A percentile compares a stretch with the other conserved stretches of the same genome.
Evolutionary conservation across 768 basidiomycete genomes (phyloP).

Genomic region (Amanita jacksonii): DNA sequence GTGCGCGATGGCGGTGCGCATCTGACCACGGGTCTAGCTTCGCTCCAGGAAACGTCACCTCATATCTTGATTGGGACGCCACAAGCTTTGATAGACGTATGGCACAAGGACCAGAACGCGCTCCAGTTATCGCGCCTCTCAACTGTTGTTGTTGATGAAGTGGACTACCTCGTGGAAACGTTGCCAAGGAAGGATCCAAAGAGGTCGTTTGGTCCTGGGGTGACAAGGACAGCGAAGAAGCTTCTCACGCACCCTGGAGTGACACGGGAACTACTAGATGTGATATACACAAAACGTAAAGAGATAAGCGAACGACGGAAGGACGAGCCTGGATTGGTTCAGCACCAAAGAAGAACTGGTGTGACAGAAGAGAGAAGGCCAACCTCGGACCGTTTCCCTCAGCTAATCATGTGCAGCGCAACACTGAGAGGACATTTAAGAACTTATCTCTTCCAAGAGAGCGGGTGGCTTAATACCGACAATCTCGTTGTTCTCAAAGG

Average conservation of each 20-base stretch:
- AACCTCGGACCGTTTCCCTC: constrained; percentile 27
- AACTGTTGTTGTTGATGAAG: constrained; percentile 66
- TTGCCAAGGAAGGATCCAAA: constrained; percentile 31
- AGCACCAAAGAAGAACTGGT: constrained; percentile 4
- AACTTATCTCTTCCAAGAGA: constrained; percentile 43
- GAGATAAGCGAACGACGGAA: constrained; percentile 17
- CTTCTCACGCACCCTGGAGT: constrained; percentile 45
- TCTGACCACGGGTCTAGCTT: constrained; percentile 28
- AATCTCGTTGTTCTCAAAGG: constrained; percentile 32
- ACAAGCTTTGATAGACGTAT: constrained; percentile 52
- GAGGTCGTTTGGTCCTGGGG: constrained; percentile 27
- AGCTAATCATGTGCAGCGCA: constrained; percentile 62
- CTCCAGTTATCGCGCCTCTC: constrained; percentile 39
- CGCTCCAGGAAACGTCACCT: constrained; percentile 37
- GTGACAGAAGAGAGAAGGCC: background rate
- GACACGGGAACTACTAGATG: constrained; percentile 50
- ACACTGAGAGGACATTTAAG: constrained; percentile 51
- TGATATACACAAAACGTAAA: constrained; percentile 35
- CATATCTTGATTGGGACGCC: constrained; percentile 68
- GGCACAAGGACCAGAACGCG: constrained; percentile 30
- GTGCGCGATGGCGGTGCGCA: constrained; percentile 41
- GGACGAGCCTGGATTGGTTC: constrained; percentile 8
- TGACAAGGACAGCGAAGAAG: constrained; percentile 30
- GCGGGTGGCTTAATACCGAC: constrained; percentile 45
- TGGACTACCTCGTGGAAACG: constrained; percentile 59